Conservation (phyloP, 2,329 filamentous ascomycete species). For the Beauveria caledonica region DNA sequence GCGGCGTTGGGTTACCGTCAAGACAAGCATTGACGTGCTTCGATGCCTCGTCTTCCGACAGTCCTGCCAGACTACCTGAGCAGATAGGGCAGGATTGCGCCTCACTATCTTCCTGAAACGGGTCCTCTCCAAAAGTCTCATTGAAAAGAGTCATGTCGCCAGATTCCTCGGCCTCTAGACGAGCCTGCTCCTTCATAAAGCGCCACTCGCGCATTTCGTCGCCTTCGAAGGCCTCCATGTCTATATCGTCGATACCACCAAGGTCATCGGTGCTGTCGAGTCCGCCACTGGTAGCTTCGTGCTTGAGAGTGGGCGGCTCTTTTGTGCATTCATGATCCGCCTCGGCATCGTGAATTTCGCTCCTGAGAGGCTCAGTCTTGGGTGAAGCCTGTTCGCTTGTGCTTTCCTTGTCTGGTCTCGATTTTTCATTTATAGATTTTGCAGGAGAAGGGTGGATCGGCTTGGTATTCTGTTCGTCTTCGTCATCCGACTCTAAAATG, state of each 20-base stretch:
- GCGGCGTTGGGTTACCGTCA: constrained; percentile 65
- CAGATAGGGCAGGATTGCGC: constrained; percentile 67
- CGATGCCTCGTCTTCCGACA: constrained; percentile 59
- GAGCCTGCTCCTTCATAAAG: constrained; percentile 70
- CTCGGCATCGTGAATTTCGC: neutral
- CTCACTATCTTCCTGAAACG: constrained; percentile 23
- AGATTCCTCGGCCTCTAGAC: constrained; percentile 52
- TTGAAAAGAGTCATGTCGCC: constrained; percentile 26
- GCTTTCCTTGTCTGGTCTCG: neutral
- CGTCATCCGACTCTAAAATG: constrained; percentile 59
- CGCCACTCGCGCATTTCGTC: constrained; percentile 58
- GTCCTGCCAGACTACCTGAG: constrained; percentile 50
- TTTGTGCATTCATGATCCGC: neutral
- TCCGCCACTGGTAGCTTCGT: constrained; percentile 17
- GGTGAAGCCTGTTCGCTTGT: neutral
- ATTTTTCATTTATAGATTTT: neutral
- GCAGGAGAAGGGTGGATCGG: neutral
- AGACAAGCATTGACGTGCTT: constrained; percentile 89
- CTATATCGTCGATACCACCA: constrained; percentile 48
- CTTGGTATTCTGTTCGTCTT: constrained; percentile 22
- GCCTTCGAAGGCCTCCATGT: constrained; percentile 43
- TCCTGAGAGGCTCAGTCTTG: neutral
- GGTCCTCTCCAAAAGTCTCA: constrained; percentile 27
- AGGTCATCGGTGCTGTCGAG: constrained; percentile 26
- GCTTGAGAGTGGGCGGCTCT: neutral